phyloP scores from a whole-genome alignment of 106 monocot genomes.

The Cymbidium sinense region DNA sequence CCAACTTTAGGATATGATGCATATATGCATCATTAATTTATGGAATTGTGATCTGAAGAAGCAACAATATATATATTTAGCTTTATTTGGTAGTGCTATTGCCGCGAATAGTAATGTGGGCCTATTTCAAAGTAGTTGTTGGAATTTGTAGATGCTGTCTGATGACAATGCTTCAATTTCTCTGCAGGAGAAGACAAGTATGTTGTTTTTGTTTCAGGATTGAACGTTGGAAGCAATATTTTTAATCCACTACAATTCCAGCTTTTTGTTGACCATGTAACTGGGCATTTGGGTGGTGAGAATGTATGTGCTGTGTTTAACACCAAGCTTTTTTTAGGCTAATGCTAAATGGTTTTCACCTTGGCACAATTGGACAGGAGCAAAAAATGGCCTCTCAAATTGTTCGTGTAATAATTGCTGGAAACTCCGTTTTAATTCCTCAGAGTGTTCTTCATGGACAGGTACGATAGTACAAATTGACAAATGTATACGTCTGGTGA shows the following conservation, averaged over 20 bases:
- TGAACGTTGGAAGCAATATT: constrained; percentile 54
- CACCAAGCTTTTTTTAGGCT: not conserved
- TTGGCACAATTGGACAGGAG: constrained; percentile 38
- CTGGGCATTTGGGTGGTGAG: constrained; percentile 91
- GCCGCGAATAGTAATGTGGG: not conserved
- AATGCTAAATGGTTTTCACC: not conserved
- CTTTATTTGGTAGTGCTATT: not conserved
- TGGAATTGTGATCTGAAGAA: not conserved
- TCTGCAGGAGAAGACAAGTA: constrained; percentile 84
- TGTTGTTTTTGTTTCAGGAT: constrained; percentile 87
- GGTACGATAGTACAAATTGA: constrained; percentile 29
- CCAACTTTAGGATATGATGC: not conserved
- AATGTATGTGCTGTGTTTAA: constrained; percentile 38
- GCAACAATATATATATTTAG: not conserved
- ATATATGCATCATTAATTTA: not conserved
- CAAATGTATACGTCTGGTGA: not conserved
- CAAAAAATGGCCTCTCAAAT: constrained; percentile 78
- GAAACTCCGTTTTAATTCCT: constrained; percentile 80
- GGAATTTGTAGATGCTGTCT: not conserved
- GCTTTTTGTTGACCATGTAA: constrained; percentile 94
- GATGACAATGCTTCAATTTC: constrained; percentile 1
- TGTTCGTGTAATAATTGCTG: constrained; percentile 83
- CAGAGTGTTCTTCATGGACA: constrained; percentile 60
- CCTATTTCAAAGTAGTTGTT: not conserved
- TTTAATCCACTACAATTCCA: constrained; percentile 95